phyloP scores from a whole-genome alignment of 1,139 yeast genomes.

The Nakaseomyces glabratus region DNA sequence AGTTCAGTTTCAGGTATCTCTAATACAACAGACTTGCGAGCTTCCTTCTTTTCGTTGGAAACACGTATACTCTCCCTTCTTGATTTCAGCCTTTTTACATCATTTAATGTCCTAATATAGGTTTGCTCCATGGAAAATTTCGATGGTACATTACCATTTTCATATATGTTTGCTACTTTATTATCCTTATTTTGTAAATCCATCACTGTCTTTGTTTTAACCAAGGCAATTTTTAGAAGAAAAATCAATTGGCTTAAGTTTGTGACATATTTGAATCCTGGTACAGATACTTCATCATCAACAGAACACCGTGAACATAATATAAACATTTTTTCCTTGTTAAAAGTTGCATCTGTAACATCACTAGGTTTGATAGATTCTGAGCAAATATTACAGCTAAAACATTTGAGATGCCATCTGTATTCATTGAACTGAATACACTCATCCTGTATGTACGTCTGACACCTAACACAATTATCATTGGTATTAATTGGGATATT shows the following conservation, averaged over 20 bases:
- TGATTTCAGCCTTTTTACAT: conserved; percentile 69
- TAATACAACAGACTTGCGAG: conserved; percentile 47
- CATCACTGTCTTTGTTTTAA: conserved; percentile 68
- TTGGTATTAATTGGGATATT: conserved; percentile 58
- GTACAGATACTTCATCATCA: conserved; percentile 38
- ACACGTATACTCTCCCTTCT: conserved; percentile 61
- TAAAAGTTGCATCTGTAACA: conserved; percentile 40
- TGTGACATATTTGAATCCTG: conserved; percentile 58
- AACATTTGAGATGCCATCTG: conserved; percentile 79
- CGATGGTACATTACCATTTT: background rate
- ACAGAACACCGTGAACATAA: conserved; percentile 53
- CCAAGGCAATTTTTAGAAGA: conserved; percentile 72
- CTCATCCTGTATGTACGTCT: conserved; percentile 70
- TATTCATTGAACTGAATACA: conserved; percentile 54
- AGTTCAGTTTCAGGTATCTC: conserved; percentile 35
- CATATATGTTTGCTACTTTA: conserved; percentile 6
- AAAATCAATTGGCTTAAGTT: conserved; percentile 67
- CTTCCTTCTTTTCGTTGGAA: conserved; percentile 48
- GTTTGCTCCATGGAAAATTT: conserved; percentile 35
- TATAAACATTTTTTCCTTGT: conserved; percentile 34
- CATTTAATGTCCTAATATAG: conserved; percentile 63
- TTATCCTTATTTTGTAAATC: conserved; percentile 34
- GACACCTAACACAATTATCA: conserved; percentile 68
- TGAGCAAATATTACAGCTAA: conserved; percentile 51
- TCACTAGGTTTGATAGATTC: conserved; percentile 34